Evolutionary conservation across 2,329 filamentous ascomycete species (phyloP), one percentile per base, ranked within the genome.

Genomic region (Diaporthe vaccinii): DNA sequence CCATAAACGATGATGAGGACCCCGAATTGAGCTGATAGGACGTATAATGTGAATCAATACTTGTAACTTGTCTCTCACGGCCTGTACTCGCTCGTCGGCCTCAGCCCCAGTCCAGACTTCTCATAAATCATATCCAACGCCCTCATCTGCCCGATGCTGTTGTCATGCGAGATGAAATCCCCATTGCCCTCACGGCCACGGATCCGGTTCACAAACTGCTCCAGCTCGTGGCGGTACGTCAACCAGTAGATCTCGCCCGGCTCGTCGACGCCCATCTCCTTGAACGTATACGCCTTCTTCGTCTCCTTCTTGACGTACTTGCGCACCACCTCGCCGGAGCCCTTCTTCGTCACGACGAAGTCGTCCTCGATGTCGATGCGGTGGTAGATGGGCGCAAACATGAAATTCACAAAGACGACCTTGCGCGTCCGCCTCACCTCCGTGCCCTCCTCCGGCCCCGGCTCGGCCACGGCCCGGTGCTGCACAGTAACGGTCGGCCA

Each of bases 171-270:
- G 10, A 89, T 80, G 85, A 87, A 88, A 3, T 82, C 74, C 1
- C 81, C 82, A 6, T 83, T 80, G 9, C 81, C 82, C 72, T 83
- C 75, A 1, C 83, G 80, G 0, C 84, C 85, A 61, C 83, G 84
- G 62, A 89, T 77, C 44, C 79, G 80, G 79, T 88, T 85, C 17
- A 89, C 86, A 78, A 89, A 89, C 75, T 85, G 82, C 79, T 89
- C 86, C 41, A 89, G 81, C 81, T 86, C 84, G 78, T 87, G 82
- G 10, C 85, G 82, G 78, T 87, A 88, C 20, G 84, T 84, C 41
- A 82, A 80, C 87, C 86, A 88, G 73, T 80, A 84, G 2, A 78
- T 78, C 78, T 85, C 82, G 14, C 83, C 80, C 4, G 80, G 79
- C 55, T 79, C 77, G 31, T 80, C 77, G 8, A 80, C 65, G 7